Base-by-base conservation (phyloP, 352 stramenopile species). In the Phytopythium mirpurense region DNA sequence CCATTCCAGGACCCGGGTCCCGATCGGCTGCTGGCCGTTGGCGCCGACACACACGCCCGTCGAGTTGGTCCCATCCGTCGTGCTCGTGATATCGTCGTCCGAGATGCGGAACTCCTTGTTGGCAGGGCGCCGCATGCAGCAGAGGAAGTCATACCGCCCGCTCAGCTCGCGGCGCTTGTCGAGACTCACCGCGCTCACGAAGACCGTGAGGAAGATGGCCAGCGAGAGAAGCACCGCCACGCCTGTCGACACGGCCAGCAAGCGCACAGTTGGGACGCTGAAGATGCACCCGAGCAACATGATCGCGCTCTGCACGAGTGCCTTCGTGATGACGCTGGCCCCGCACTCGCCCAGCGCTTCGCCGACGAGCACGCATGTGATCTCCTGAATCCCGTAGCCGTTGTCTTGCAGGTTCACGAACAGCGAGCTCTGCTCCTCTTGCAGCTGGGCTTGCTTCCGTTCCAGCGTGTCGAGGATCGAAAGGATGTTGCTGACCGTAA, bases 401-500 rank as follows among this genome's bases (percentile, higher is more conserved):
- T 78, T 78, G 6, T 70, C 68, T 52, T 76, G 70, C 0, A 86
- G 55, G 0, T 59, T 67, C 10, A 74, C 49, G 57, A 88, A 88
- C 31, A 88, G 45, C 23, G 57, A 72, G 10, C 59, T 62, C 31
- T 81, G 68, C 34, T 83, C 68, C 35, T 67, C 68, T 34, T 69
- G 60, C 16, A 83, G 34, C 42, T 77, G 64, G 8, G 67, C 40
- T 48, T 90, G 70, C 50, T 77, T 82, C 29, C 74, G 40, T 15
- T 68, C 67, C 8, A 88, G 42, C 23, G 78, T 70, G 52, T 87
- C 62, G 9, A 90, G 65, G 36, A 92, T 64, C 18, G 86, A 56
- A 50, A 89, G 89, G 32, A 90, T 78, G 38, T 88, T 86, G 29
- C 82, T 75, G 10, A 84, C 71, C n/a, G 77, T 74, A 37, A 92